These are phyloP conservation scores for Licmophora abbreviata DNA, from an alignment of 108 stramenopile species.

Conservation along the genomic window DNA sequence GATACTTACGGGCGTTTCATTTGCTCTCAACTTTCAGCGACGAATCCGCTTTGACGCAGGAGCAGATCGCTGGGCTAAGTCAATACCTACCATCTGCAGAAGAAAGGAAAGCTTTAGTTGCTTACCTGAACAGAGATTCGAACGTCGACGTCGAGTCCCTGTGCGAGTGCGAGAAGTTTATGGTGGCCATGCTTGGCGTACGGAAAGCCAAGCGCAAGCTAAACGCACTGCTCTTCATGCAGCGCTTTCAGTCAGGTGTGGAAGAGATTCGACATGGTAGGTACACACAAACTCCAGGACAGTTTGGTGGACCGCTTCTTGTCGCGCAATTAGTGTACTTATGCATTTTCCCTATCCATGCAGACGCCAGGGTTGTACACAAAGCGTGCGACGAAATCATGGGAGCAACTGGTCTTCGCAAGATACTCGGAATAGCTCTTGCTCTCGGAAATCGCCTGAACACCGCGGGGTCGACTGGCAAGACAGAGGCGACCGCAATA, in stretches of 20 bases:
- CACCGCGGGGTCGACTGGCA: conserved; percentile 33
- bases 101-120: conserved; percentile 14
- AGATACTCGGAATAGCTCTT: conserved; percentile 51
- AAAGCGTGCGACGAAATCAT: conserved; percentile 58
- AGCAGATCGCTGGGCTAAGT: conserved; percentile 20
- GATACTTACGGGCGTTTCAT: neutral
- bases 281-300: neutral
- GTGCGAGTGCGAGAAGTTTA: conserved; percentile 28
- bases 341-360: neutral
- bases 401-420: conserved; percentile 34
- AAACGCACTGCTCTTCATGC: conserved; percentile 23
- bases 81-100: conserved; percentile 26
- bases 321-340: neutral
- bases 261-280: neutral
- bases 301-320: neutral
- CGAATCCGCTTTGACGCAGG: conserved; percentile 10
- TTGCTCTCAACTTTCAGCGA: neutral
- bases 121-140: neutral
- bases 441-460: conserved; percentile 69
- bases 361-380: conserved; percentile 16
- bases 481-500: conserved; percentile 51
- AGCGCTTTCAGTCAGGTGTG: conserved; percentile 10
- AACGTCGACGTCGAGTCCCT: neutral
- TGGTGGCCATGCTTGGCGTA: conserved; percentile 9
- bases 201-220: conserved; percentile 12